Base-by-base conservation (phyloP, 129 eudicot genomes). In the Pulicaria dysenterica region DNA sequence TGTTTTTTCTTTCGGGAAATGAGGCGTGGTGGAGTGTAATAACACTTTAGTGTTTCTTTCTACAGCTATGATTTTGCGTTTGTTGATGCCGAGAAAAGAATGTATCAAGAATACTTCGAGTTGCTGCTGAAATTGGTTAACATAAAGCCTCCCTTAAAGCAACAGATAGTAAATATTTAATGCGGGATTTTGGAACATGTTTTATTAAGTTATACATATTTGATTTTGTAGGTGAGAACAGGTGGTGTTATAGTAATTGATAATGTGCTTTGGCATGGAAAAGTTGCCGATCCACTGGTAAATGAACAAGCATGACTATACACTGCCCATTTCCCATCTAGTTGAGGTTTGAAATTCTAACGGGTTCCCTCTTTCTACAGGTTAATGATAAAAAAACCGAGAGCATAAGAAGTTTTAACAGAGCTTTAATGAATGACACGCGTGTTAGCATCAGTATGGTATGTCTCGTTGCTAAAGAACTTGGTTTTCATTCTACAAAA, bases 221-320 rank as follows among this genome's bases (percentile, higher is more conserved):
- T 76, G 57, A 74, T 73, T 38, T 74, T 76, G 68, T 81, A 91
- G 97, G 97, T 91, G 84, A 90, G 96, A 73, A 83, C 81, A 67
- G 99, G 97, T 61, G 99, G 99, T 60, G 55, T 94, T 73, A 86
- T 94, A 60, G 89, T 94, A 67, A 81, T 94, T 12, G 99, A 90
- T 84, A 94, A 94, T 86, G 99, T 94, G 58, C 94, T 94, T 17
- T 94, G 99, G 99, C 91, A 88, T 72, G 99, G 99, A 53, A 88
- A 85, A 78, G 97, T 94, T 61, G 95, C 97, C 24, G 95, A 94
- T 79, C 96, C 99, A 15, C 84, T 90, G 93, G 97, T 91, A 73
- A 74, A 69, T 15, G 57, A 72, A 54, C 64, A 60, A 77, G 7
- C 47, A 50, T 48, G 47, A 36, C 44, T 67, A 42, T 64, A 46